Base-by-base conservation (phyloP, 305 asterid species). In the Solanum aculeatissimum region DNA sequence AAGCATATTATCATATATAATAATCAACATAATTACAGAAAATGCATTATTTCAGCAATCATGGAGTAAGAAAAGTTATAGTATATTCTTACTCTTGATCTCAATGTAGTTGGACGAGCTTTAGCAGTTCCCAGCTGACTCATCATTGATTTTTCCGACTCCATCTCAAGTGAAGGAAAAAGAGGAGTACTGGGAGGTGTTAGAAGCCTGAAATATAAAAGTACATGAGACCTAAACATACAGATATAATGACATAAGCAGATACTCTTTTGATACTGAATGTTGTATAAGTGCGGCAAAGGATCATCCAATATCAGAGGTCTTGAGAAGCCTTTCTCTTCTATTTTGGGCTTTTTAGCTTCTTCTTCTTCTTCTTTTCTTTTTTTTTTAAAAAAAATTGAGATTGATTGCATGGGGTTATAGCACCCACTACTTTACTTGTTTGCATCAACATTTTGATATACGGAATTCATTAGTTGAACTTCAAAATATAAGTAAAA, bases 171-270 rank as follows among this genome's bases (percentile, higher is more conserved):
- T 81, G 98, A 95, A 66, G 99, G 96, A 85, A 94, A 97, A 89
- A 95, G 98, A 29, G 98, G 99, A 85, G 99, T 94, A 54, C 98
- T 95, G n/a, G 98, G 99, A 85, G 99, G 99, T 27, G 99, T 93
- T 68, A 97, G 87, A 84, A 97, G 98, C 98, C 99, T 97, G 97
- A 87, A 88, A 86, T 13, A 85, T 69, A 62, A 84, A 63, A 85
- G 14, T 47, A 83, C 74, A 35, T 66, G 21, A 81, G 54, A 47
- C 80, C 40, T 49, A 6, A 77, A 18, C 63, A 49, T 32, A 68
- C 40, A 25, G 25, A 75, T 15, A 49, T n/a, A 27, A 47, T 47
- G 43, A 14, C 81, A 45, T 5, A 75, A 25, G 43, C 5, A 16
- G 35, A 49, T 23, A 75, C n/a, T 75, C 25, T 25, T 49, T 75